Conservation (phyloP, 192 early-diverging fungal genomes). For the Coemansia umbellata region DNA sequence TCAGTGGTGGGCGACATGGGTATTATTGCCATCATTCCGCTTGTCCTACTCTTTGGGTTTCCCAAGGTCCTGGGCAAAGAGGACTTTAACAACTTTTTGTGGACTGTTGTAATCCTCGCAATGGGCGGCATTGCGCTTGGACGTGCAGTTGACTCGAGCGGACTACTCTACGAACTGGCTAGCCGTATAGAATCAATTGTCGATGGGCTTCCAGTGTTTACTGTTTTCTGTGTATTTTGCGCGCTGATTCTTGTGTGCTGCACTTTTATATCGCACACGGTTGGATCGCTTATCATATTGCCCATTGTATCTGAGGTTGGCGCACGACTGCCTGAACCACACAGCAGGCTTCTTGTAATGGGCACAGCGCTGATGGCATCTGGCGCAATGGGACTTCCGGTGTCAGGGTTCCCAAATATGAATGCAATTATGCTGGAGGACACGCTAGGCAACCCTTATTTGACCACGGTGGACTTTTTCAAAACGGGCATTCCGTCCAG, state of each 20-base stretch:
- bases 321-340: conserved; percentile 69
- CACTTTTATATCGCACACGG: conserved; percentile 94
- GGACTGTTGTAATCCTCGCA: conserved; percentile 85
- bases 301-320: conserved; percentile 91
- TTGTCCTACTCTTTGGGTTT: conserved; percentile 83
- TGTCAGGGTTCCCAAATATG: conserved; percentile 97
- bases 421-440: conserved; percentile 93
- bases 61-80: conserved; percentile 90
- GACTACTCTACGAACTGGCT: conserved; percentile 78
- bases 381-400: conserved; percentile 87
- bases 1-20: conserved; percentile 92
- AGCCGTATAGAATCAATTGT: conserved; percentile 61
- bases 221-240: conserved; percentile 72
- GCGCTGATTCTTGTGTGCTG: conserved; percentile 78
- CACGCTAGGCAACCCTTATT: conserved; percentile 76
- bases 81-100: conserved; percentile 94
- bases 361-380: conserved; percentile 79
- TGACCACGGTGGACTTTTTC: conserved; percentile 80
- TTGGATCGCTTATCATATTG: conserved; percentile 92
- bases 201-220: conserved; percentile 63
- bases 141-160: conserved; percentile 83
- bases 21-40: conserved; percentile 86
- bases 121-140: conserved; percentile 97
- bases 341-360: conserved; percentile 79
- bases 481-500: conserved; percentile 74